phyloP scores from a whole-genome alignment of 148 eudicot genomes.

The Nyssa sinensis region DNA sequence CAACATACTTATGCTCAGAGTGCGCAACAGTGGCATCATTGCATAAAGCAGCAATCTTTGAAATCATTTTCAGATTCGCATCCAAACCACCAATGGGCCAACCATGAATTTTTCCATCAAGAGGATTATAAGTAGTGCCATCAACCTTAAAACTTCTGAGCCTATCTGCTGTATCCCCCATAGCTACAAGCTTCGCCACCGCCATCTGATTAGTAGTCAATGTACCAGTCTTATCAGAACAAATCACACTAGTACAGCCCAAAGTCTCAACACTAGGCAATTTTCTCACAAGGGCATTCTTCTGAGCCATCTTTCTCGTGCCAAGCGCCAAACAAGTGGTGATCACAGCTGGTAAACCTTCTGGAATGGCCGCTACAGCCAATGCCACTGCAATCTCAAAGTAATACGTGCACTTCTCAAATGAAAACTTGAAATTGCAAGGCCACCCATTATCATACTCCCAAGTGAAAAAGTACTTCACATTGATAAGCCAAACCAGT shows the following conservation, averaged over 20 bases:
- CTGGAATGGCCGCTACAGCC: slow-evolving; percentile 57
- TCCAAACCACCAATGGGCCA: slow-evolving; percentile 38
- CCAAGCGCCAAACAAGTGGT: slow-evolving; percentile 56
- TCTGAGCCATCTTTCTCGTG: slow-evolving; percentile 56
- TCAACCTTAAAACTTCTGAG: slow-evolving; percentile 36
- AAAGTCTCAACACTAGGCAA: slow-evolving; percentile 57
- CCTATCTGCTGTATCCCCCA: slow-evolving; percentile 20
- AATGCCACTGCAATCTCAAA: slow-evolving; percentile 54
- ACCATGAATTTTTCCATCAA: slow-evolving; percentile 39
- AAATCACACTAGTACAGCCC: slow-evolving; percentile 55
- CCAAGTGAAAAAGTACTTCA: slow-evolving; percentile 51
- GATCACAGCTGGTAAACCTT: slow-evolving; percentile 58
- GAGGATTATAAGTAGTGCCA: slow-evolving; percentile 44
- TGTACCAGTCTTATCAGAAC: slow-evolving; percentile 54
- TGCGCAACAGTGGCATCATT: slow-evolving; percentile 47
- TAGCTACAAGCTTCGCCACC: slow-evolving; percentile 46
- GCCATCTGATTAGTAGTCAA: slow-evolving; percentile 58
- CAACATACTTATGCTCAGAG: slow-evolving; percentile 38
- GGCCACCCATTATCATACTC: slow-evolving; percentile 51
- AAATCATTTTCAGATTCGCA: slow-evolving; percentile 38
- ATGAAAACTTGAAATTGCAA: slow-evolving; percentile 46
- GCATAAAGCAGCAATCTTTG: slow-evolving; percentile 42
- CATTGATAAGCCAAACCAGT: slow-evolving; percentile 48
- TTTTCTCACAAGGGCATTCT: slow-evolving; percentile 53
- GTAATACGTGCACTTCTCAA: slow-evolving; percentile 52